Conservation (phyloP, 78 protist genomes). For the Protostelium mycophagum region DNA sequence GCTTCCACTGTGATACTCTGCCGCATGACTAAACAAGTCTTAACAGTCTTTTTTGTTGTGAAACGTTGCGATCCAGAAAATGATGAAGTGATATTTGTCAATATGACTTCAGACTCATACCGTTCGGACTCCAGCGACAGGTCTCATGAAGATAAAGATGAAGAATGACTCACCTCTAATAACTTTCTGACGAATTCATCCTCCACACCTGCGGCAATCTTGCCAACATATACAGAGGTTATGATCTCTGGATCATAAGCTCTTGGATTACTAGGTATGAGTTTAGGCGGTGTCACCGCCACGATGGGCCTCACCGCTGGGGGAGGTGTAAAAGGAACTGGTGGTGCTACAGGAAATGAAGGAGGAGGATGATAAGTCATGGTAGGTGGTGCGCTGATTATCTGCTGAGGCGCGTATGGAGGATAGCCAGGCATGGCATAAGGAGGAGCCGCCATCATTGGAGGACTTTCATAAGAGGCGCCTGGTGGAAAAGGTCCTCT, state of each 20-base stretch:
- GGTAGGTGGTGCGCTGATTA: neutral
- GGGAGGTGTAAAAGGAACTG: neutral
- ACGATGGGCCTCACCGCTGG: neutral
- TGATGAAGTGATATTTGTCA: no score
- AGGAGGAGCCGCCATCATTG: neutral
- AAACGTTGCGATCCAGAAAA: neutral
- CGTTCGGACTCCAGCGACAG: no score
- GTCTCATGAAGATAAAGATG: neutral
- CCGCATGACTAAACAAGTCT: no score
- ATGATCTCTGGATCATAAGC: neutral
- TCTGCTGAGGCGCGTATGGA: neutral
- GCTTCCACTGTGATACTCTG: conserved; percentile 23
- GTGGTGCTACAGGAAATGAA: neutral
- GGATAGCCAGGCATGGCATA: no score
- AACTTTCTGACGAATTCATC: conserved; percentile 28
- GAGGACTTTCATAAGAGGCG: neutral
- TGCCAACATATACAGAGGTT: conserved; percentile 25
- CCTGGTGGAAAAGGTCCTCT: neutral
- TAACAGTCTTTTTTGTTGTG: no score
- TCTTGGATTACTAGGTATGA: neutral
- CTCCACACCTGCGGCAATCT: conserved; percentile 38
- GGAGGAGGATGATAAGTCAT: neutral
- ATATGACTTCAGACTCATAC: no score
- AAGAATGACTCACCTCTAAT: conserved; percentile 1
- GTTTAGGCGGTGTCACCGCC: neutral